Base-by-base conservation (phyloP, 148 eudicot species). In the Arctostaphylos glauca region DNA sequence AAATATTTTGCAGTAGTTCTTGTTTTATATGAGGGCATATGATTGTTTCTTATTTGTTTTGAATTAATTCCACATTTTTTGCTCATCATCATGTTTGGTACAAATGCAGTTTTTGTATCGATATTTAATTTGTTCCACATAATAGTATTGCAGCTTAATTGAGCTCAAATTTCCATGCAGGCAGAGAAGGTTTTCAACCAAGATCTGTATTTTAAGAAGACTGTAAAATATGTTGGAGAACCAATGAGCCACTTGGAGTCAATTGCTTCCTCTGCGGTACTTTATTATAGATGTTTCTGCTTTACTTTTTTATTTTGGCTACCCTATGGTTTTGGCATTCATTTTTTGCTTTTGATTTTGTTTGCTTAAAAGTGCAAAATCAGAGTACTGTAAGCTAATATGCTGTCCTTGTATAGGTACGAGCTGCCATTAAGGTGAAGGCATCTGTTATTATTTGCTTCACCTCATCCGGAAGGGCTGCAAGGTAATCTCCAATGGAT, bases 381-480 rank as follows among this genome's bases (percentile, higher is more conserved):
- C 10, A 15, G 50, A 19, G 81, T 19, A 9, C 8, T 50, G 10
- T 41, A 66, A 5, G 47, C 18, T 55, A 13, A 56, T 81, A 75
- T 59, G 81, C 54, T 38, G 71, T 60, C 25, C 58, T 53, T 75
- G 53, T 79, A 31, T 87, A 96, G 98, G 98, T 96, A 7, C 87
- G 98, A 52, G 95, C 98, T 44, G 98, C 98, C 48, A 88, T 96
- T 79, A 94, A 93, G 90, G 98, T 96, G 81, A 96, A 96, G 88
- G 98, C 98, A 76, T 96, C 98, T 84, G 98, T 94, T 81, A 93
- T 96, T 67, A 93, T 96, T 82, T 96, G 98, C 79, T 96, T 96
- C 88, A 96, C 98, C 82, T 93, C 98, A 78, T 94, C 98, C 50
- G 98, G 98, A 79, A 89, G 98, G 87, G 98, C 98, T 84, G 98